Evolutionary conservation across 202 grass and related monocot species (phyloP), one percentile per base, ranked within the genome.

Genomic region (Setaria viridis): DNA sequence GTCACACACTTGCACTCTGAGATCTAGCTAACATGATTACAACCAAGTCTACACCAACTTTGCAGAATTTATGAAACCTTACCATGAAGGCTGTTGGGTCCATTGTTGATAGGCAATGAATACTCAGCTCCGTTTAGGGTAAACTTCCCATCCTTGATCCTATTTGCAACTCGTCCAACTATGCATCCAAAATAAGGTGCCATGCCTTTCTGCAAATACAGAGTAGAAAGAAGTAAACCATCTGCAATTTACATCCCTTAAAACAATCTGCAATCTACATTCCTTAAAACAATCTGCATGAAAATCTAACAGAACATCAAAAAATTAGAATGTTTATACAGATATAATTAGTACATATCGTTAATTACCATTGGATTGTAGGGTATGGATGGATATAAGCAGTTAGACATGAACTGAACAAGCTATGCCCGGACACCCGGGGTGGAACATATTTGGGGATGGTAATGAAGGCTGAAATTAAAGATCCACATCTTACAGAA

Each of bases 171-270:
- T 34, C 91, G 89, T 41, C 93, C 93, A 86, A 98, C 95, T 74
- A 98, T 94, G 81, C 95, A 95, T 50, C 93, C 95, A 92, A 98
- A 98, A 74, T 98, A 95, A 46, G 91, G 93, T 46, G 91, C 62
- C 75, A 77, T 58, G 57, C 88, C 93, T 87, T 89, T 88, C 93
- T 92, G 67, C 71, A 74, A 80, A 67, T 46, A 80, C 45, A 70
- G 72, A 53, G 75, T 13, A 67, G 1, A 53, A 82, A 70, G 19
- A 55, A 66, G 42, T 41, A 25, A 25, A 79, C 6, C 2, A 60
- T 43, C 30, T 33, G 35, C 21, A 65, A 70, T 63, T 49, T 9
- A 56, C 1, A 73, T 25, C 35, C 49, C n/a, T 78, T 78, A 20
- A 43, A 72, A 67, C 16, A 62, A 83, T 25, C 17, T 50, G 14